These are phyloP conservation scores for Pyricularia sp. DNA, from an alignment of 2,329 filamentous ascomycete genomes.

Conservation along the genomic window DNA sequence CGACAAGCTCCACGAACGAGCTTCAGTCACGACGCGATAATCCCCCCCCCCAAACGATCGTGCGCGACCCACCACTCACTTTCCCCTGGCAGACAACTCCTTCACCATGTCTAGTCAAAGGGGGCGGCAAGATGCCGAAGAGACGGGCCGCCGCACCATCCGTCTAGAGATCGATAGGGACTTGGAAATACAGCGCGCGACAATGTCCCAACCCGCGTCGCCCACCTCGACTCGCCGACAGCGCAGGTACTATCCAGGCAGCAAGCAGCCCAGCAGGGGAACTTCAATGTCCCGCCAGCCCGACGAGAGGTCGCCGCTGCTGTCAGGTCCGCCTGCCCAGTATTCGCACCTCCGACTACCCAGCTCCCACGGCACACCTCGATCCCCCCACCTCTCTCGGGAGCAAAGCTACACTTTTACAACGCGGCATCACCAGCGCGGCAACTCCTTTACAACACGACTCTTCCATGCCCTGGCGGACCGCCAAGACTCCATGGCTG, in stretches of 20 bases:
- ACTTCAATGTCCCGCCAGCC: neutral
- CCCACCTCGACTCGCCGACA: neutral
- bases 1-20: neutral
- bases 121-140: neutral
- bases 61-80: neutral
- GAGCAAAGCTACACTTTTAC: neutral
- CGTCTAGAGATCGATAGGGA: neutral
- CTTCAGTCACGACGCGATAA: neutral
- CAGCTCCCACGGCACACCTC: neutral
- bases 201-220: neutral
- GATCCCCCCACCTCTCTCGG: neutral
- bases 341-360: neutral
- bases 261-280: neutral
- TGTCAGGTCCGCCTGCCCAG: neutral
- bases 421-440: slow-evolving; percentile 39
- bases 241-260: neutral
- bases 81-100: neutral
- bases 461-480: slow-evolving; percentile 49
- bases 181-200: neutral
- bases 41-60: neutral
- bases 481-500: slow-evolving; percentile 42
- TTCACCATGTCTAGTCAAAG: neutral
- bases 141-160: neutral
- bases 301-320: neutral
- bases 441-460: slow-evolving; percentile 46